phyloP scores from a whole-genome alignment of 139 green algal species.

The Monoraphidium neglectum region DNA sequence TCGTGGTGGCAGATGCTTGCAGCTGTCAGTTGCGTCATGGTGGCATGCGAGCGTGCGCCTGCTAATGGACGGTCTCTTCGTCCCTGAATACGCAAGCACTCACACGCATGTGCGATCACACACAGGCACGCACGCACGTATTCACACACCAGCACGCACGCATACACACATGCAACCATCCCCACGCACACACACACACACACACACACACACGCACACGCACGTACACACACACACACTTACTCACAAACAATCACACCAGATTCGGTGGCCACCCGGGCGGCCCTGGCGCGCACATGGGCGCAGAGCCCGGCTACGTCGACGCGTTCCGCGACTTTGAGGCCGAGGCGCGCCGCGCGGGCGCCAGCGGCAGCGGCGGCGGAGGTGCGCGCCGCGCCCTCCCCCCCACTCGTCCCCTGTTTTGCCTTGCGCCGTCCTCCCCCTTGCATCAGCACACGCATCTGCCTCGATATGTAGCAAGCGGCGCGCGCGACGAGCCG shows the following conservation, averaged over 20 bases:
- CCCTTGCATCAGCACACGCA: too few species aligned
- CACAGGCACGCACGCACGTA: not conserved
- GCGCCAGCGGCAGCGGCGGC: not conserved
- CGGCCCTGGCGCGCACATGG: not conserved
- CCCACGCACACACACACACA: not conserved
- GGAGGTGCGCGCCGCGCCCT: slow-evolving; percentile 9
- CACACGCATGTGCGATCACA: too few species aligned
- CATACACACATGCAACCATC: not conserved
- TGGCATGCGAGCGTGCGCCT: not conserved
- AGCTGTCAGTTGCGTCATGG: not conserved
- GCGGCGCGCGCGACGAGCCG: too few species aligned
- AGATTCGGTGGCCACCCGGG: slow-evolving; percentile 7
- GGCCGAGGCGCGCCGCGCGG: slow-evolving; percentile 17
- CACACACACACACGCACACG: not conserved
- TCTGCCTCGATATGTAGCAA: too few species aligned
- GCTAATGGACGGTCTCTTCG: too few species aligned
- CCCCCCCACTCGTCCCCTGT: too few species aligned
- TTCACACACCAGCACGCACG: not conserved
- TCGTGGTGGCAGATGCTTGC: not conserved
- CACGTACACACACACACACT: not conserved
- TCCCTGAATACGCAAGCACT: too few species aligned
- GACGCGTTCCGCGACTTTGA: slow-evolving; percentile 70
- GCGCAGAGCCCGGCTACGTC: slow-evolving; percentile 32
- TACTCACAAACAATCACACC: not conserved
- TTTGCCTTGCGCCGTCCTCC: too few species aligned